Percentiles rank a stretch among this genome's conserved stretches.
phyloP scores from a whole-genome alignment of 2,329 filamentous ascomycete genomes.

The Xylaria sp. region DNA sequence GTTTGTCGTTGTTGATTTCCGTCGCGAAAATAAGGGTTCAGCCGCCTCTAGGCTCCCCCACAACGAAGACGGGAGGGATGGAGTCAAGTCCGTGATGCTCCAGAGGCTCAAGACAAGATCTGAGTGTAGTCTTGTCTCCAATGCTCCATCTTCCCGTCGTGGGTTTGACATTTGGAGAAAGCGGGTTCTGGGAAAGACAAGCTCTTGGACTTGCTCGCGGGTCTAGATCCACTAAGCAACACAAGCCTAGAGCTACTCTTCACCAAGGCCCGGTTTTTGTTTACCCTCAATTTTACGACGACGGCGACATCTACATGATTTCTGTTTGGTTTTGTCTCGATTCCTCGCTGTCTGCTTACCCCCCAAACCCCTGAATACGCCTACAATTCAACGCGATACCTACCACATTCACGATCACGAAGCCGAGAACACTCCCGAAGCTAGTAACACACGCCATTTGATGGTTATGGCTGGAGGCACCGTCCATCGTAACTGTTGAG shows the following conservation, averaged over 20 bases:
- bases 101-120: conserved; percentile 15
- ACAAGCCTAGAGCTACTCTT: conserved; percentile 11
- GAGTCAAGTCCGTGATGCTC: conserved; percentile 18
- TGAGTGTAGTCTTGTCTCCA: conserved; percentile 11
- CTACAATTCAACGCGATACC: neutral
- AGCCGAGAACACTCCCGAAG: no score
- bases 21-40: conserved; percentile 9
- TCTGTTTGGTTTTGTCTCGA: neutral
- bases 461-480: no score
- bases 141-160: conserved; percentile 21
- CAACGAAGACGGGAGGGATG: conserved; percentile 17
- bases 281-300: neutral
- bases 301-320: neutral
- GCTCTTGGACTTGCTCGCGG: conserved; percentile 12
- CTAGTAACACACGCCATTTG: no score
- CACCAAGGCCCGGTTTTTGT: conserved; percentile 7
- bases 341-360: neutral
- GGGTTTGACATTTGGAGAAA: conserved; percentile 25
- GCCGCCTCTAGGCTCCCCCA: conserved; percentile 14
- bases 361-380: conserved; percentile 2
- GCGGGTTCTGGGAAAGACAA: conserved; percentile 22
- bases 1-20: conserved; percentile 8
- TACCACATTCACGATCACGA: neutral
- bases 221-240: conserved; percentile 19
- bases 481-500: no score